phyloP scores from a whole-genome alignment of 2,329 filamentous ascomycete species.

The Endocalyx cinctus region DNA sequence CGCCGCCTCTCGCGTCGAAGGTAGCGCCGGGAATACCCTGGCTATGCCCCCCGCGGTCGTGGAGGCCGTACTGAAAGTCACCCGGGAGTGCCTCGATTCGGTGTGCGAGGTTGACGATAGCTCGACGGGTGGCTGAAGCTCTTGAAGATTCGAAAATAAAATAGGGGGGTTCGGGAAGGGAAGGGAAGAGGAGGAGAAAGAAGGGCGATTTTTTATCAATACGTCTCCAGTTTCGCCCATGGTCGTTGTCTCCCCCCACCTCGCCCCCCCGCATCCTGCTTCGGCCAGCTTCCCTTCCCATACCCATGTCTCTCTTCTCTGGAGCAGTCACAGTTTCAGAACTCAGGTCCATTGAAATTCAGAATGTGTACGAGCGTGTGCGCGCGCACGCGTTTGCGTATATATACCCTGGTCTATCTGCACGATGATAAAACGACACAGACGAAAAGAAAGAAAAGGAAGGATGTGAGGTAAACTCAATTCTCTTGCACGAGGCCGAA shows the following conservation, averaged over 20 bases:
- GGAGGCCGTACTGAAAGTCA: constrained; percentile 57
- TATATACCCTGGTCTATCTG: no score
- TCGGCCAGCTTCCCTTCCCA: neutral
- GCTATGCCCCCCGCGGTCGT: constrained; percentile 57
- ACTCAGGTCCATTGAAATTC: no score
- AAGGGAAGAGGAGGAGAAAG: neutral
- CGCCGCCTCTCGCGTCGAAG: constrained; percentile 6
- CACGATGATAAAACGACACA: no score
- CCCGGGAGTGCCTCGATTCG: constrained; percentile 53
- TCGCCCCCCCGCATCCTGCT: neutral
- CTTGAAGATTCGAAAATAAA: no score
- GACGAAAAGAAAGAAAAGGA: no score
- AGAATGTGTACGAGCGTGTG: no score
- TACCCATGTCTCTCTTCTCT: neutral
- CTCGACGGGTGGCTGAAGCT: constrained; percentile 9
- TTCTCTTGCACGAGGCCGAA: no score
- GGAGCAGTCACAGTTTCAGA: no score
- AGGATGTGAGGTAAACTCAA: no score
- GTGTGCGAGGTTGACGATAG: constrained; percentile 38
- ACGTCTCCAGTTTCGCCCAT: neutral
- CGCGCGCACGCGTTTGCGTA: no score
- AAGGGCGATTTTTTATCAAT: neutral
- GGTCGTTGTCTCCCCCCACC: neutral
- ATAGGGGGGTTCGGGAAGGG: constrained; percentile 1
- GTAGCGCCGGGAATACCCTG: constrained; percentile 30